These are phyloP conservation scores for Pneumocystis carinii DNA, from an alignment of 1,139 yeast species.

Conservation along the genomic window DNA sequence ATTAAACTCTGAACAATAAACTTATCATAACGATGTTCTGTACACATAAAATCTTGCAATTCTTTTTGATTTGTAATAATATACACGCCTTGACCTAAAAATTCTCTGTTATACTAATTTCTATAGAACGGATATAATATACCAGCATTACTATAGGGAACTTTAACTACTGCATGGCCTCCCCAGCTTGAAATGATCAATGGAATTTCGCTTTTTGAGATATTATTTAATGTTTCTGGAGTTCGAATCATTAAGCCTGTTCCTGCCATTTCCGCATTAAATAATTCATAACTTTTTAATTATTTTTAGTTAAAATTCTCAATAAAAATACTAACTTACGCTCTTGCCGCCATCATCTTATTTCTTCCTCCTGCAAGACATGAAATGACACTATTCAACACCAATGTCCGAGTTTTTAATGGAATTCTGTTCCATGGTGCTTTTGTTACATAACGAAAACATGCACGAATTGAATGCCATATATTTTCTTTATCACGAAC, in stretches of 20 bases:
- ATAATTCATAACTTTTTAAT: not conserved
- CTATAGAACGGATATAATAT: not conserved
- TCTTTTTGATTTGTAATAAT: not conserved
- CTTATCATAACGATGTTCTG: not conserved
- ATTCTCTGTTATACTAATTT: not conserved
- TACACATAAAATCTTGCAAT: not conserved
- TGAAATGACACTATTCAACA: not conserved
- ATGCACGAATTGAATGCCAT: not conserved
- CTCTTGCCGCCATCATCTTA: not conserved
- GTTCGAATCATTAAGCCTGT: not conserved
- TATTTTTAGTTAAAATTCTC: not conserved
- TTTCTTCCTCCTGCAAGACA: not conserved
- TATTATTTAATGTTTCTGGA: not conserved
- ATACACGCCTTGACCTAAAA: not conserved
- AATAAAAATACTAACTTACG: not conserved
- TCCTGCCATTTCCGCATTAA: not conserved
- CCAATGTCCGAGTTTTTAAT: not conserved
- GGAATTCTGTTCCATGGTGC: not conserved
- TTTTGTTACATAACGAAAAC: not conserved
- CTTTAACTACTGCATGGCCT: not conserved
- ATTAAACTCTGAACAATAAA: not conserved
- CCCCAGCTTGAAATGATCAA: not conserved
- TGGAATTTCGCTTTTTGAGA: not conserved
- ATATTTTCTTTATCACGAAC: not conserved
- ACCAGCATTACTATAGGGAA: not conserved